Conservation (phyloP, 148 eudicot species). For the Rhododendron molle region DNA sequence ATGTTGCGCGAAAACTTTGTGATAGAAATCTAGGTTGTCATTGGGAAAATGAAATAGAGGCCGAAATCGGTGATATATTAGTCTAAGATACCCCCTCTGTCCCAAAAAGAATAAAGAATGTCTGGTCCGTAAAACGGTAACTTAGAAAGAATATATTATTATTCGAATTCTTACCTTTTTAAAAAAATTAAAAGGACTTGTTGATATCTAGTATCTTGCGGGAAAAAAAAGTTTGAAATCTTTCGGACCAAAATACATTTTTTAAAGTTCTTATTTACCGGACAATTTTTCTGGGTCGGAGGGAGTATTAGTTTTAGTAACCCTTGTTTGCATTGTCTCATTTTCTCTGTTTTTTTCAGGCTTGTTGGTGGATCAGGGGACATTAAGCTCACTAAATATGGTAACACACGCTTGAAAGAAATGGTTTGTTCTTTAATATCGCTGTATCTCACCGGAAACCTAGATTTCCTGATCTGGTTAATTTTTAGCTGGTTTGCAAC, state of each 20-base stretch:
- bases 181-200: neutral
- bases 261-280: neutral
- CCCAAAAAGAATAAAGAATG: no score
- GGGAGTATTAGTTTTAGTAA: neutral
- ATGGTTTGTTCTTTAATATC: constrained; percentile 45
- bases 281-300: neutral
- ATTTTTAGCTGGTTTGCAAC: neutral
- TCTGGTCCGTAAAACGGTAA: neutral
- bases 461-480: neutral
- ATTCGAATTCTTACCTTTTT: neutral
- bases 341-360: constrained; percentile 30
- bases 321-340: neutral
- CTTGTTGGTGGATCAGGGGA: constrained; percentile 97
- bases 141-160: neutral
- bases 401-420: constrained; percentile 83
- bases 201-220: neutral
- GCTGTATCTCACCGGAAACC: neutral
- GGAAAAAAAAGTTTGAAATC: neutral
- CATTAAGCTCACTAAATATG: constrained; percentile 92
- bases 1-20: neutral
- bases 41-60: neutral
- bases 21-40: neutral
- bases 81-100: neutral
- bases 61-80: neutral
- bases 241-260: neutral